Base-by-base conservation (phyloP, 345 rosid genomes). In the Pugionium cornutum region DNA sequence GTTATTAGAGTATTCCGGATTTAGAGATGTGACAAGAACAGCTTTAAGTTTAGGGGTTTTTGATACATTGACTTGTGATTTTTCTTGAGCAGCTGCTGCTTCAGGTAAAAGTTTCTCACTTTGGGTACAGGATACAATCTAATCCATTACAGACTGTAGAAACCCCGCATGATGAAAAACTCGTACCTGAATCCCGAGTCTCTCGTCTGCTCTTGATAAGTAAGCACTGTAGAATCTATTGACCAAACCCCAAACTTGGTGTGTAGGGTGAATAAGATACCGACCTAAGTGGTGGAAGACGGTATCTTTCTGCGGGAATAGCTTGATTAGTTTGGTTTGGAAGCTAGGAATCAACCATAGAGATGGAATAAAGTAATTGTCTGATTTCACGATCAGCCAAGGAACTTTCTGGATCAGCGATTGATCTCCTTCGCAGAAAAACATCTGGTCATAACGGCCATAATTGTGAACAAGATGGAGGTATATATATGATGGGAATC, bases 211-310 rank as follows among this genome's bases (percentile, higher is more conserved):
- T 58, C 66, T 66, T 3, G 76, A 34, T 44, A 76, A 40, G 50
- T 76, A 59, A 28, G 68, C 31, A 1, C 49, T 7, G 53, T 77
- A 65, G 58, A 4, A 74, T 2, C 76, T 64, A 1, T 41, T 48
- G 26, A 78, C 50, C 36, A 74, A 32, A 9, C 76, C 73, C 81
- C 81, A 74, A 0, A 69, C 81, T 61, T 69, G 69, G 50, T 74
- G 60, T 28, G 81, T 53, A 2, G 81, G 81, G 39, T 74, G 72
- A 6, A 78, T 35, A 30, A 78, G 78, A 51, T 78, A 74, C 65
- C 70, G 74, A 4, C 53, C 66, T 30, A 74, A 33, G 35, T 69
- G 73, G 27, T 78, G 78, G 7, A 78, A 78, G 25, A 66, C 46
- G 4, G 78, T 70, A 1, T 59, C 81, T 55, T 74, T 74, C 32